Base-by-base conservation (phyloP, 192 early-diverging fungal genomes). In the Podila clonocystis region DNA sequence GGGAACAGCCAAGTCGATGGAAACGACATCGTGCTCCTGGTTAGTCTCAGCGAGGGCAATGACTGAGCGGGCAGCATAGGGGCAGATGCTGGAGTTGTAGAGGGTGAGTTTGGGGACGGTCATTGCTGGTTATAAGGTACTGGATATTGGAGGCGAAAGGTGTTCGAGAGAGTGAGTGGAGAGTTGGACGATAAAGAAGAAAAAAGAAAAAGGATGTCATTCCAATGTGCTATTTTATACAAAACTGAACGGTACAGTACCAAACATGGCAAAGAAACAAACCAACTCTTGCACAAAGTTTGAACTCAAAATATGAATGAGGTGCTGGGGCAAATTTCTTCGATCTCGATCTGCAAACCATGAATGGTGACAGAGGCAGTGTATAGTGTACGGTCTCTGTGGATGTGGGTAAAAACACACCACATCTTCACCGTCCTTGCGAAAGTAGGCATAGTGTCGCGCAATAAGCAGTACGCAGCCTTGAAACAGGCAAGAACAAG, bases 1-100 rank as follows among this genome's bases (percentile, higher is more conserved):
- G 49, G 92, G 91, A 71, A 89, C 90, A 13, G 59, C 26, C 26
- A 94, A 82, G 63, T 94, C 92, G 63, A 94, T 94, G 28, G 86
- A 66, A 29, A 92, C 84, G 9, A 86, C 64, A 49, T 87, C 84
- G 65, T 87, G 85, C 9, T 84, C 82, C 17, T 83, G 79, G 11
- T 85, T 83, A 67, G 85, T 82, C 58, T 90, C 89, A 30, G 84
- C 83, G 22, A 93, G 74, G 2, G 92, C 89, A 41, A 93, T 87
- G 38, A 86, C 75, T 0, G 90, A 86, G 38, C 93, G 91, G 41
- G 90, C 91, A 19, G 93, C 91, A 50, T 85, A 94, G n/a, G 93
- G 93, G 70, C 92, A 93, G 29, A 75, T n/a, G 11, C 49, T 26
- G 30, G 74, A 61, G 59, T 85, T 88, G 85, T 93, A 93, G 52